Evolutionary conservation across 2,329 filamentous ascomycete species (phyloP).

Genomic region (Sporothrix globosa): DNA sequence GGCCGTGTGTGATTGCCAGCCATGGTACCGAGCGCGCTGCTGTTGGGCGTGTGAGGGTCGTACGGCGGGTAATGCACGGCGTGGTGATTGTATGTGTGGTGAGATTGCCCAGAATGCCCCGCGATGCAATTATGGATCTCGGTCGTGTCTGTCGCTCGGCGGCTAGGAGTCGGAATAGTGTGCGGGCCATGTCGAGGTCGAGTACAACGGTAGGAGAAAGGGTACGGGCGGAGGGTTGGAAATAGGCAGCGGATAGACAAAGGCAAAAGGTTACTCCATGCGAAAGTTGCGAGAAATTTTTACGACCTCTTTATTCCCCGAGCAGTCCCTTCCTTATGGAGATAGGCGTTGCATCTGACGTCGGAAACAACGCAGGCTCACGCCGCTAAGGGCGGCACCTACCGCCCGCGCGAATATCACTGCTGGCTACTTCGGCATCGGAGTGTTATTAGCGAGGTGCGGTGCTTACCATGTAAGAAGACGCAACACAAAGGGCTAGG

Average conservation of each 20-base stretch:
- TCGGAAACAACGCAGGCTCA: constrained; percentile 15
- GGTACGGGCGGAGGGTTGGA: too few species aligned
- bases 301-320: background rate
- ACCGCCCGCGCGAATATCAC: background rate
- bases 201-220: background rate
- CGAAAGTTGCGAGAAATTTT: background rate
- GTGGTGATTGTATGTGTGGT: background rate
- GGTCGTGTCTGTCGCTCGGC: background rate
- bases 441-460: background rate
- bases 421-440: background rate
- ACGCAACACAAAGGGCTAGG: background rate
- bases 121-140: background rate
- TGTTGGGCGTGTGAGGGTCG: background rate
- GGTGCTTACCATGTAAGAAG: background rate
- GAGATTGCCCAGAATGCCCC: background rate
- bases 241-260: too few species aligned
- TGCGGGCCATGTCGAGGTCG: background rate
- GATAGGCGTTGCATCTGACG: too few species aligned
- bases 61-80: background rate
- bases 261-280: too few species aligned
- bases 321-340: too few species aligned
- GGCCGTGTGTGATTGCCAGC: background rate
- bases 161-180: background rate
- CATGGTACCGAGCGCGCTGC: background rate
- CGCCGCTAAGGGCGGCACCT: background rate